A percentile compares a stretch with the other conserved stretches of the same genome.
Evolutionary conservation across 305 asterid genomes (phyloP).

Genomic region (Fraxinus platypoda): DNA sequence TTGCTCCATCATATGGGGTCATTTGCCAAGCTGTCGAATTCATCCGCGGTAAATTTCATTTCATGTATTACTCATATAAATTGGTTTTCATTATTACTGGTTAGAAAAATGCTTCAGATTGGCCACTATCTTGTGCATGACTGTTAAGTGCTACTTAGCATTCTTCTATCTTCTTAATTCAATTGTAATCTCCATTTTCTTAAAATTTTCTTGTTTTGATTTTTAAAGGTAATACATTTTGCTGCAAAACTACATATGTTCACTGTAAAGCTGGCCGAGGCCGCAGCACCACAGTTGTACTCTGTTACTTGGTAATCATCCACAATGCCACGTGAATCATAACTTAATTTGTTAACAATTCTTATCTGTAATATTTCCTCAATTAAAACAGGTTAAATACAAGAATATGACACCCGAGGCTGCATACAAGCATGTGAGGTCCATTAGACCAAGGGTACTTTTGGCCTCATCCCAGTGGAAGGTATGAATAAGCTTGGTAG

Average conservation of each 20-base stretch:
- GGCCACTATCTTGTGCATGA: background rate
- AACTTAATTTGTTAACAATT: slow-evolving; percentile 5
- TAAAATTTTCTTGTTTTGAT: background rate
- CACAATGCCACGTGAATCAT: background rate
- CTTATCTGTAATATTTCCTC: background rate
- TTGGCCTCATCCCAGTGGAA: slow-evolving; percentile 85
- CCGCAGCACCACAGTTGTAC: slow-evolving; percentile 86
- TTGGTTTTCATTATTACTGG: background rate
- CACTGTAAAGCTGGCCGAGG: slow-evolving; percentile 96
- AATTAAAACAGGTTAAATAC: slow-evolving; percentile 58
- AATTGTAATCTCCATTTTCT: background rate
- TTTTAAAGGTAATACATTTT: slow-evolving; percentile 50
- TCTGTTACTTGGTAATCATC: slow-evolving; percentile 72
- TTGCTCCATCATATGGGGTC: slow-evolving; percentile 75
- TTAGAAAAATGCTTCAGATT: background rate
- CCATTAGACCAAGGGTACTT: slow-evolving; percentile 82
- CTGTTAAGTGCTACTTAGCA: background rate
- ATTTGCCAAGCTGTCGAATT: slow-evolving; percentile 78
- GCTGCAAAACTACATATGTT: slow-evolving; percentile 69
- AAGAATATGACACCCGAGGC: slow-evolving; percentile 71
- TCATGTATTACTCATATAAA: background rate
- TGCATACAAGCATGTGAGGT: slow-evolving; percentile 70
- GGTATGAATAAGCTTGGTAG: slow-evolving; percentile 36
- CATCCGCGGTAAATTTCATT: slow-evolving; percentile 55
- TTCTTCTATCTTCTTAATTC: background rate